A percentile compares a stretch with the other conserved stretches of the same genome.
Conservation (phyloP, 1,284 basidiomycete species). For the Sanghuangporus sanghuang region DNA sequence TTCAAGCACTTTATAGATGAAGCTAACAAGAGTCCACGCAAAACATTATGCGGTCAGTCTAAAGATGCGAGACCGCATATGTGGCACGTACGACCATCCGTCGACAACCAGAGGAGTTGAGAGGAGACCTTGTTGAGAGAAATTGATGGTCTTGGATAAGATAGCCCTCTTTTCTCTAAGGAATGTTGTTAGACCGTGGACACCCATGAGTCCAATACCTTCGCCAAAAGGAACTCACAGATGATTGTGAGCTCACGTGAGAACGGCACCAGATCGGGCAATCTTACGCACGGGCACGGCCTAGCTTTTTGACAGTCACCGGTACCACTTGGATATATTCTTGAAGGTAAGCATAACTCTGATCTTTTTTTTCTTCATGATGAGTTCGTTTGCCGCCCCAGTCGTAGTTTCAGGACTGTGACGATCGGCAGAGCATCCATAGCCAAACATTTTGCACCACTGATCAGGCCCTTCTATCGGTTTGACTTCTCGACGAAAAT, state of each 20-base stretch:
- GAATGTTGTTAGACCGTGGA: constrained; percentile 76
- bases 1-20: constrained; percentile 71
- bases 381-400: constrained; percentile 24
- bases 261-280: not conserved
- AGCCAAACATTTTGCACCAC: constrained; percentile 24
- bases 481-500: not conserved
- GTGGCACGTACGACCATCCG: constrained; percentile 77
- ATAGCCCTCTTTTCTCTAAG: constrained; percentile 66
- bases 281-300: not conserved
- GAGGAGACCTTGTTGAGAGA: constrained; percentile 25
- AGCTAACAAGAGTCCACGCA: constrained; percentile 38
- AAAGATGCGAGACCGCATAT: constrained; percentile 2
- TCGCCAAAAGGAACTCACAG: not conserved
- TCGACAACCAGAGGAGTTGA: constrained; percentile 60
- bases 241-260: not conserved
- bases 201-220: constrained; percentile 54
- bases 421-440: constrained; percentile 21
- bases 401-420: constrained; percentile 23
- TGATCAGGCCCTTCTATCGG: constrained; percentile 11
- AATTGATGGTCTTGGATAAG: constrained; percentile 47
- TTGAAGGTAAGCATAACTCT: not conserved
- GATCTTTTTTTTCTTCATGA: constrained; percentile 4
- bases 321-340: not conserved
- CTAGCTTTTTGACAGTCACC: not conserved
- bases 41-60: constrained; percentile 14